A percentile compares a stretch with the other conserved stretches of the same genome.
phyloP scores from a whole-genome alignment of 2,329 filamentous ascomycete genomes.

The Leptographium procerum region DNA sequence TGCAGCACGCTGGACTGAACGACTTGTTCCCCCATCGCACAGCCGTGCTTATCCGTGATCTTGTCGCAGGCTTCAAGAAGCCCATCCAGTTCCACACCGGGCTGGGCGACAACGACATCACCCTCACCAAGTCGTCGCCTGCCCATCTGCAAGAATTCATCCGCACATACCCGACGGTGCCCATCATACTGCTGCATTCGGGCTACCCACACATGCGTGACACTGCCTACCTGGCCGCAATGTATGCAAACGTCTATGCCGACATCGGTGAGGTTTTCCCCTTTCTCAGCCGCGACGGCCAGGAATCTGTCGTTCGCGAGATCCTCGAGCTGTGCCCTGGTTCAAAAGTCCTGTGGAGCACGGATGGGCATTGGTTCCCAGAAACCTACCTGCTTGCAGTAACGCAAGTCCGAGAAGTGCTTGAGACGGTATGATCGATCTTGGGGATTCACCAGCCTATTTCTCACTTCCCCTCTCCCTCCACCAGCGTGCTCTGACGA shows the following conservation, averaged over 20 bases:
- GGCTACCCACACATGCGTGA: constrained; percentile 74
- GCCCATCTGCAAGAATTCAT: constrained; percentile 66
- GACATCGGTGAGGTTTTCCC: constrained; percentile 80
- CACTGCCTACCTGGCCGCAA: constrained; percentile 64
- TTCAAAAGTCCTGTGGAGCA: constrained; percentile 69
- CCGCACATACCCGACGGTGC: constrained; percentile 53
- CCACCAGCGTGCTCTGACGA: neutral
- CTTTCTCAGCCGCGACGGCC: constrained; percentile 63
- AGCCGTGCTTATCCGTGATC: constrained; percentile 44
- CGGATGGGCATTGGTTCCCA: constrained; percentile 68
- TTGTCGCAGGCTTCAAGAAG: constrained; percentile 40
- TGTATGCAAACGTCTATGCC: constrained; percentile 70
- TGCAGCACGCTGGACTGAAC: constrained; percentile 56
- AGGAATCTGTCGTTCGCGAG: constrained; percentile 58
- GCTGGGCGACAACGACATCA: constrained; percentile 69
- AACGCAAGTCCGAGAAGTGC: constrained; percentile 57
- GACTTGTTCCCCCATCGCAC: constrained; percentile 56
- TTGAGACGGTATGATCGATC: constrained; percentile 46
- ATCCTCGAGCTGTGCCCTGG: constrained; percentile 65
- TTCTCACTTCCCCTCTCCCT: too few relatives aligned
- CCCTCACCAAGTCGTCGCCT: constrained; percentile 58
- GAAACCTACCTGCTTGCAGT: constrained; percentile 68
- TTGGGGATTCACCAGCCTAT: neutral
- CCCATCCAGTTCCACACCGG: constrained; percentile 79
- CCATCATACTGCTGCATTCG: constrained; percentile 69